These are phyloP conservation scores for Thalassiosira allenii DNA, from an alignment of 352 stramenopile species.

Conservation along the genomic window DNA sequence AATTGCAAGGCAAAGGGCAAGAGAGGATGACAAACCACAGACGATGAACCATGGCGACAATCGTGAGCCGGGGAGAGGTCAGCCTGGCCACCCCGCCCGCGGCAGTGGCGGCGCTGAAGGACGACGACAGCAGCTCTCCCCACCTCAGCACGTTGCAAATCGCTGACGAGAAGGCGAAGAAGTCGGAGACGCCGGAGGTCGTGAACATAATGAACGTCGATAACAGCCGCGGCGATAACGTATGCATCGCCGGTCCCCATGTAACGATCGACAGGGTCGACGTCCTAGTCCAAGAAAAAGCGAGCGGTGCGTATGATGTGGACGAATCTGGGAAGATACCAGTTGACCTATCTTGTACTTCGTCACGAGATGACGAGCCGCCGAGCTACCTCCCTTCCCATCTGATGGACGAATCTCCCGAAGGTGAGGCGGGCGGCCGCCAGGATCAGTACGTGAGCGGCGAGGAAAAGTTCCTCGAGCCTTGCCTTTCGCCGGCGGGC, in stretches of 20 bases:
- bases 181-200: neutral
- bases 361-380: constrained; percentile 16
- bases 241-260: no score
- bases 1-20: no score
- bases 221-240: neutral
- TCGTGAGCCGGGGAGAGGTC: constrained; percentile 26
- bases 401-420: neutral
- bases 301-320: neutral
- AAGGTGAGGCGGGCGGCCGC: neutral
- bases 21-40: no score
- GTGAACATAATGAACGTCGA: constrained; percentile 11
- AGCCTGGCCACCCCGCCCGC: constrained; percentile 9
- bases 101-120: neutral
- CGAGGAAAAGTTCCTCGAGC: neutral
- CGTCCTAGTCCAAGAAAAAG: neutral
- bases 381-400: constrained; percentile 13
- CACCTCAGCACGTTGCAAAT: constrained; percentile 35
- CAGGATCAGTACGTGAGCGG: constrained; percentile 2
- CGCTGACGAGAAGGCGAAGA: constrained; percentile 12
- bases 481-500: neutral
- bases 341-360: neutral
- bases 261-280: neutral
- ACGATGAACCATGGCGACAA: constrained; percentile 26
- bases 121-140: constrained; percentile 21
- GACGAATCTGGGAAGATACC: constrained; percentile 6